Conservation (phyloP, 1,284 basidiomycete species). For the Ceratobasidium sp. region DNA sequence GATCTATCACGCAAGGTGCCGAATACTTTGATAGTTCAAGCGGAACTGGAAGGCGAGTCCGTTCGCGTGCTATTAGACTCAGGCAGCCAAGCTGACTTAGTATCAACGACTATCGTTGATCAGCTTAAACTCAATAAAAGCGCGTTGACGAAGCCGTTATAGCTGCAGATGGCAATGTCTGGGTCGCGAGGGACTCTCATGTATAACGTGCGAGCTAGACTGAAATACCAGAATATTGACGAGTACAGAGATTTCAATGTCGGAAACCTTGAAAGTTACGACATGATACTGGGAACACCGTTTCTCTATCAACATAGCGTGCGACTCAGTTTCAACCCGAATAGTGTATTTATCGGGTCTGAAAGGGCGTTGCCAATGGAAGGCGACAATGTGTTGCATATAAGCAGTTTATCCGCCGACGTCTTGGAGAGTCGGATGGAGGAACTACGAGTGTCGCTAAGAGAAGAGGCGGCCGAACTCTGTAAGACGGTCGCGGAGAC, state of each 20-base stretch:
- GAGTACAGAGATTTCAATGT: slow-evolving; percentile 52
- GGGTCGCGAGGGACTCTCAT: slow-evolving; percentile 50
- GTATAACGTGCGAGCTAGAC: slow-evolving; percentile 24
- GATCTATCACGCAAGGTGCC: slow-evolving; percentile 49
- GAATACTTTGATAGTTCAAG: slow-evolving; percentile 52
- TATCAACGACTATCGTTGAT: slow-evolving; percentile 56
- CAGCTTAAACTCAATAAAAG: slow-evolving; percentile 50
- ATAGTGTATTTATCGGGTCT: slow-evolving; percentile 47
- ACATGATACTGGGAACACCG: slow-evolving; percentile 52
- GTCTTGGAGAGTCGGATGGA: slow-evolving; percentile 47
- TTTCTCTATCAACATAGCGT: slow-evolving; percentile 51
- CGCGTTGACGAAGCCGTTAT: slow-evolving; percentile 51
- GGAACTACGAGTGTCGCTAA: slow-evolving; percentile 41
- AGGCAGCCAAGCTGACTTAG: slow-evolving; percentile 57
- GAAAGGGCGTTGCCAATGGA: slow-evolving; percentile 46
- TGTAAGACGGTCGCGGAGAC: slow-evolving; percentile 51
- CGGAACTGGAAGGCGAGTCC: slow-evolving; percentile 53
- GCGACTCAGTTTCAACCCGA: slow-evolving; percentile 48
- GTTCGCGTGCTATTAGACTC: slow-evolving; percentile 54
- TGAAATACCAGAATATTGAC: slow-evolving; percentile 54
- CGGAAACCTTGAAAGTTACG: slow-evolving; percentile 50
- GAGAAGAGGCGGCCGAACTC: slow-evolving; percentile 48
- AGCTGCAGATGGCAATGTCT: slow-evolving; percentile 52
- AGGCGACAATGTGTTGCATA: slow-evolving; percentile 41
- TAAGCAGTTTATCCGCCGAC: slow-evolving; percentile 44